Evolutionary conservation across 306 rosid genomes (phyloP).

Genomic region (Alnus glutinosa): DNA sequence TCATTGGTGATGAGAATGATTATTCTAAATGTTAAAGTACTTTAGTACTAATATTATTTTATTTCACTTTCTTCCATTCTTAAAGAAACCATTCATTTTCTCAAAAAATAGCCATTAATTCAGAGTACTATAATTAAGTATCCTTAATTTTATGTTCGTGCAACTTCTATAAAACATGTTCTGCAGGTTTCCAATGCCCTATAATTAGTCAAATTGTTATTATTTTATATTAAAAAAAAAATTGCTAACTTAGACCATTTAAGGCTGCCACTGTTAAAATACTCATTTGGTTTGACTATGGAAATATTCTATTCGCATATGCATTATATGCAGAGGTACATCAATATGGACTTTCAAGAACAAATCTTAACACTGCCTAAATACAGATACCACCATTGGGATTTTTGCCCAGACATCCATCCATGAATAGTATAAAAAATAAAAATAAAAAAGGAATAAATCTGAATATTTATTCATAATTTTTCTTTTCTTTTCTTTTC

Average conservation of each 20-base stretch:
- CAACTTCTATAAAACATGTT: not conserved
- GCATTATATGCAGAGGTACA: not conserved
- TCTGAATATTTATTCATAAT: too few relatives aligned
- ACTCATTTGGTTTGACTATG: not conserved
- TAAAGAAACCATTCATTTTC: too few relatives aligned
- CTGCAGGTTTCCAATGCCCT: not conserved
- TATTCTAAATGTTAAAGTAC: too few relatives aligned
- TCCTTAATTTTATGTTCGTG: too few relatives aligned
- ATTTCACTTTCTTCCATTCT: too few relatives aligned
- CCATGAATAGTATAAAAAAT: constrained; percentile 35
- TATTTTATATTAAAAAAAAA: not conserved
- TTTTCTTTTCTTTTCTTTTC: too few relatives aligned
- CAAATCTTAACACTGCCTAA: not conserved
- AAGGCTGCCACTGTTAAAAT: not conserved
- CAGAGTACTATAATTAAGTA: too few relatives aligned
- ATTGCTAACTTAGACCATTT: not conserved
- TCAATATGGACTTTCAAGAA: not conserved
- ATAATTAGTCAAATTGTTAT: not conserved
- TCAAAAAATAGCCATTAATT: too few relatives aligned
- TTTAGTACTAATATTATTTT: too few relatives aligned
- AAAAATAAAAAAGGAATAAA: too few relatives aligned
- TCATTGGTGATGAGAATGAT: too few relatives aligned
- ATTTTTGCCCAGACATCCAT: constrained; percentile 3
- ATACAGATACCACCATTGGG: constrained; percentile 5
- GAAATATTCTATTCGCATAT: not conserved